Conservation (phyloP, 78 protist genomes). For the Emiliania huxleyi region DNA sequence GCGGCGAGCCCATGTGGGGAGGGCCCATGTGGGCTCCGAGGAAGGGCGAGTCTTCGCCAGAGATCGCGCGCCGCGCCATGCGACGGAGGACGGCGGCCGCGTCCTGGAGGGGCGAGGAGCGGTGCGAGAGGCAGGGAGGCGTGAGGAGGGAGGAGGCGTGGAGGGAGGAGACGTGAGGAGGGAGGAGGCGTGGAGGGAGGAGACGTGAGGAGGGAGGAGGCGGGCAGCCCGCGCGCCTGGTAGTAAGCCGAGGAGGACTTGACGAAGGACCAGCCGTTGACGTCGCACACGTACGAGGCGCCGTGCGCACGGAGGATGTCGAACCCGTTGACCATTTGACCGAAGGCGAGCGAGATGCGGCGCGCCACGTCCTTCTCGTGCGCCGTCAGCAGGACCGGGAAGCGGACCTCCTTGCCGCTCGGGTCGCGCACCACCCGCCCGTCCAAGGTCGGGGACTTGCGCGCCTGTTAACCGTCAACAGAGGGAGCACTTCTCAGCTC, state of each 20-base stretch:
- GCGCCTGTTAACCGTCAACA: too few relatives aligned
- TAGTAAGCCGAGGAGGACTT: constrained; percentile 57
- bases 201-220: too few relatives aligned
- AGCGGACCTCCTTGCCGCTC: constrained; percentile 65
- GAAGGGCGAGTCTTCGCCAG: neutral
- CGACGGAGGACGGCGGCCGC: neutral
- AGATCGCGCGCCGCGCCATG: neutral
- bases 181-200: too few relatives aligned
- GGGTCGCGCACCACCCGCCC: constrained; percentile 83
- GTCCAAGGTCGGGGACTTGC: constrained; percentile 94
- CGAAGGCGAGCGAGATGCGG: neutral
- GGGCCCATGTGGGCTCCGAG: too few relatives aligned
- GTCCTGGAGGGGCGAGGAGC: neutral
- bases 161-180: too few relatives aligned
- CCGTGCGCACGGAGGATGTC: constrained; percentile 77
- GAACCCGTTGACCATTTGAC: constrained; percentile 81
- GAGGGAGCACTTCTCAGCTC: too few relatives aligned
- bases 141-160: too few relatives aligned
- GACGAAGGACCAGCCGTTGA: constrained; percentile 93
- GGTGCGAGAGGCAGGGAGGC: neutral
- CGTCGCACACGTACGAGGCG: constrained; percentile 88
- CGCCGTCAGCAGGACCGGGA: constrained; percentile 52
- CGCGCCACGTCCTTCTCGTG: constrained; percentile 44
- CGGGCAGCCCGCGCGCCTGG: too few relatives aligned
- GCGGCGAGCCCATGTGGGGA: too few relatives aligned